Base-by-base conservation (phyloP, 1,139 yeast genomes). In the Geotrichum aggregatum region DNA sequence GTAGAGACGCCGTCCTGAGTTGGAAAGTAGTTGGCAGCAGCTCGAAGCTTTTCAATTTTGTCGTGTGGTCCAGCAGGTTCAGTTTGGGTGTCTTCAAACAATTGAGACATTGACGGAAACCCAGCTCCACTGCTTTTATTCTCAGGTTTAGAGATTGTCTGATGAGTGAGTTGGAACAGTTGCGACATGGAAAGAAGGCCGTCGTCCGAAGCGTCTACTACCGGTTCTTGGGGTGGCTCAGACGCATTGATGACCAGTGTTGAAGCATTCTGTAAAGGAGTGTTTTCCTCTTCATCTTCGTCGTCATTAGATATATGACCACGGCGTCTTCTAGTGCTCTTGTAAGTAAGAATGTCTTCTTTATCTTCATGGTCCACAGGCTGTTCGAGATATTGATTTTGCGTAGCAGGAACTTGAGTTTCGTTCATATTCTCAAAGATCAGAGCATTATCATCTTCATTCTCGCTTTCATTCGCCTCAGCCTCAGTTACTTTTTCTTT, bases 401-500 rank as follows among this genome's bases (percentile, higher is more conserved):
- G n/a, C 11, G 42, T 26, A 22, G 36, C 30, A 3, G 49, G 43
- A 21, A 36, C 43, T 21, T 35, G 43, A n/a, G n/a, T 13, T 3
- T 47, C 46, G n/a, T 46, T 44, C n/a, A 31, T 44, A 21, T 24
- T 36, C 11, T 31, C 41, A 22, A 44, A 26, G 8, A 36, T 10
- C n/a, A n/a, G n/a, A 26, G 21, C 11, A 30, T 24, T 40, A 16
- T 57, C 54, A 14, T 62, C 59, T 10, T 43, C 55, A 4, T 22
- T 47, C n/a, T 54, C 55, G 3, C 52, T 50, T 6, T 38, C 49
- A 3, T 44, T 52, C 11, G 19, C 57, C 10, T 44, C 57, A 6
- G 50, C 58, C 3, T 56, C 58, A 28, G 47, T 58, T 1, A 18
- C 39, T 10, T 38, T 56, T n/a, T n/a, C n/a, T n/a, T n/a, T n/a